Percentiles rank a stretch among this genome's conserved stretches.
Evolutionary conservation across 306 rosid species (phyloP).

Genomic region (Begonia masoniana): DNA sequence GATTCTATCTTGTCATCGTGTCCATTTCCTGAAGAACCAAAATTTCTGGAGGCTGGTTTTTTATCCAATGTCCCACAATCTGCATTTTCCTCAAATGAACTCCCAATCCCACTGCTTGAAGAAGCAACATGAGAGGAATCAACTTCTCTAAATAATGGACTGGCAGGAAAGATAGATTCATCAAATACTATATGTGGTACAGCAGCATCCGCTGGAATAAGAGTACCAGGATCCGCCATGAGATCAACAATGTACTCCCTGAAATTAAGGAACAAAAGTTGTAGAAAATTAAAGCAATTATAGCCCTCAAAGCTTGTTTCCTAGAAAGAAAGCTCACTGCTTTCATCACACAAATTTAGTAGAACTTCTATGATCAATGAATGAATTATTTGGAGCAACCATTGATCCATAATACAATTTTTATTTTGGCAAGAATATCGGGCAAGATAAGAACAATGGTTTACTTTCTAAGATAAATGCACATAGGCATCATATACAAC

Average conservation of each 20-base stretch:
- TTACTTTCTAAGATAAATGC: too few species aligned
- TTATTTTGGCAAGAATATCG: too few species aligned
- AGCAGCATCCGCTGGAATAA: slow-evolving; percentile 76
- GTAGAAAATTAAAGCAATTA: too few species aligned
- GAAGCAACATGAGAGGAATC: slow-evolving; percentile 69
- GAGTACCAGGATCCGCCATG: slow-evolving; percentile 97
- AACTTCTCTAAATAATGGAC: slow-evolving; percentile 64
- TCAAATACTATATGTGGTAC: slow-evolving; percentile 54
- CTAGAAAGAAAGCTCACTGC: too few species aligned
- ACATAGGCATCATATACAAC: too few species aligned
- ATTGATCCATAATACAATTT: too few species aligned
- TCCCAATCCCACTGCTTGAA: slow-evolving; percentile 69
- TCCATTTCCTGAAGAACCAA: slow-evolving; percentile 30
- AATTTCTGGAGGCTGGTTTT: slow-evolving; percentile 32
- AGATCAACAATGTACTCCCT: slow-evolving; percentile 98
- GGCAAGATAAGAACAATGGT: too few species aligned
- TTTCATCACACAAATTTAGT: too few species aligned
- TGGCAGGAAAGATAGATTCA: slow-evolving; percentile 39
- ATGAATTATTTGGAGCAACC: too few species aligned
- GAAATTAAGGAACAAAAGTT: slow-evolving; percentile 25
- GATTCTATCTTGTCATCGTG: slow-evolving; percentile 24
- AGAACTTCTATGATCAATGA: too few species aligned
- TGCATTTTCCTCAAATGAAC: slow-evolving; percentile 60
- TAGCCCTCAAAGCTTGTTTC: too few species aligned
- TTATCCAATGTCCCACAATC: slow-evolving; percentile 36